Conservation (phyloP, 75 land plant species). For the Chamaecyparis obtusa region DNA sequence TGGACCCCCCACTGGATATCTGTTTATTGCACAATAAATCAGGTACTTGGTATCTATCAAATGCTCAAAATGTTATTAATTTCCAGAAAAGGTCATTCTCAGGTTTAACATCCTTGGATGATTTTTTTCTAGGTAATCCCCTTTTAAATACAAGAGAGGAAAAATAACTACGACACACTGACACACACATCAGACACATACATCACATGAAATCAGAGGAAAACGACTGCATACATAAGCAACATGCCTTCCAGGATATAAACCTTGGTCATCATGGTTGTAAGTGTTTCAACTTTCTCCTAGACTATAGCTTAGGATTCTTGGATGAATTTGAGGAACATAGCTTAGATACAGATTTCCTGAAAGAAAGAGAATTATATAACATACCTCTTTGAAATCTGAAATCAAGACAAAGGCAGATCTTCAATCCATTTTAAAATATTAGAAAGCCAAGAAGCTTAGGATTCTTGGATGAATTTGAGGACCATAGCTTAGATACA, state of each 20-base stretch:
- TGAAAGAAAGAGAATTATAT: neutral
- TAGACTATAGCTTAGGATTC: neutral
- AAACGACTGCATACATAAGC: neutral
- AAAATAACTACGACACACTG: too few species aligned
- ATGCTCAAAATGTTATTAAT: too few species aligned
- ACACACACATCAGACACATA: too few species aligned
- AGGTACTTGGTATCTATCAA: too few species aligned
- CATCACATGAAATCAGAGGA: too few species aligned
- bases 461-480: too few species aligned
- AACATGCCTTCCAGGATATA: neutral
- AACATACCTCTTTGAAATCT: neutral
- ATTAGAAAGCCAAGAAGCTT: neutral
- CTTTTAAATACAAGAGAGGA: neutral
- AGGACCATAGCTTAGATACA: too few species aligned
- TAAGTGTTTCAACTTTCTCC: neutral
- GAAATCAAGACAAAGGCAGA: neutral
- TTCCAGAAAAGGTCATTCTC: neutral
- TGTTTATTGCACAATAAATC: neutral
- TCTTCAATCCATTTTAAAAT: neutral
- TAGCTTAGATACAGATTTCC: neutral
- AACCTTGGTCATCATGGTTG: neutral
- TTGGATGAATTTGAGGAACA: neutral
- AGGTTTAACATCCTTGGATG: neutral
- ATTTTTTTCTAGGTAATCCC: neutral
- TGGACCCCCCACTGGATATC: too few species aligned